These are phyloP conservation scores for Brassica nigra DNA, from an alignment of 345 rosid genomes.

Conservation along the genomic window DNA sequence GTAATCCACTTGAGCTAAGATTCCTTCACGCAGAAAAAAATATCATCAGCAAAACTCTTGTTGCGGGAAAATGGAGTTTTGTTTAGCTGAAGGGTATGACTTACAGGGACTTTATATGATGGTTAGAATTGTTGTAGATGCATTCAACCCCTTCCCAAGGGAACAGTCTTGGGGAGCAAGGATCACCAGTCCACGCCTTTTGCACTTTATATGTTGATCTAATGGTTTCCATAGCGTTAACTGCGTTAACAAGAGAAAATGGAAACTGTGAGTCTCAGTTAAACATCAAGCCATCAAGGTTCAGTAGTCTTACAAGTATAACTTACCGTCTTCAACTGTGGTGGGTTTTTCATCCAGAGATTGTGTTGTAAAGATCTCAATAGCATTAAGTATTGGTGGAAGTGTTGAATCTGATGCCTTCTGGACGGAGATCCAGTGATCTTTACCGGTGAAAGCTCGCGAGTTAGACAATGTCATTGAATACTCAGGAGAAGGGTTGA, in stretches of 20 bases:
- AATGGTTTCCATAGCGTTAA: slow-evolving; percentile 43
- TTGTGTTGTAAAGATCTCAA: slow-evolving; percentile 36
- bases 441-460: slow-evolving; percentile 47
- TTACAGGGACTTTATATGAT: slow-evolving; percentile 53
- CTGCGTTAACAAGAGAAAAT: slow-evolving; percentile 30
- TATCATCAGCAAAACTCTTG: slow-evolving; percentile 13
- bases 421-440: slow-evolving; percentile 47
- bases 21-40: slow-evolving; percentile 43
- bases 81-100: not conserved
- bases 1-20: slow-evolving; percentile 54
- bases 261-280: slow-evolving; percentile 5
- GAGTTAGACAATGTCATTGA: slow-evolving; percentile 43
- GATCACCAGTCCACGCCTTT: slow-evolving; percentile 60
- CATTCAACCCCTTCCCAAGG: slow-evolving; percentile 58
- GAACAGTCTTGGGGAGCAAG: slow-evolving; percentile 52
- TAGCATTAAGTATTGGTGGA: slow-evolving; percentile 52
- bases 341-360: slow-evolving; percentile 30
- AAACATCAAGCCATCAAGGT: too few species aligned
- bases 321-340: slow-evolving; percentile 38
- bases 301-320: not conserved
- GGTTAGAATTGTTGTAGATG: slow-evolving; percentile 29
- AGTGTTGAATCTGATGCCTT: slow-evolving; percentile 40
- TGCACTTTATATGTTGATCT: slow-evolving; percentile 42
- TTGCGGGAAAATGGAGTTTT: not conserved
- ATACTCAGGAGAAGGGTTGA: slow-evolving; percentile 37